Evolutionary conservation across 306 rosid species (phyloP), one percentile per base, ranked within the genome.

Genomic region (Casuarina cunninghamiana): DNA sequence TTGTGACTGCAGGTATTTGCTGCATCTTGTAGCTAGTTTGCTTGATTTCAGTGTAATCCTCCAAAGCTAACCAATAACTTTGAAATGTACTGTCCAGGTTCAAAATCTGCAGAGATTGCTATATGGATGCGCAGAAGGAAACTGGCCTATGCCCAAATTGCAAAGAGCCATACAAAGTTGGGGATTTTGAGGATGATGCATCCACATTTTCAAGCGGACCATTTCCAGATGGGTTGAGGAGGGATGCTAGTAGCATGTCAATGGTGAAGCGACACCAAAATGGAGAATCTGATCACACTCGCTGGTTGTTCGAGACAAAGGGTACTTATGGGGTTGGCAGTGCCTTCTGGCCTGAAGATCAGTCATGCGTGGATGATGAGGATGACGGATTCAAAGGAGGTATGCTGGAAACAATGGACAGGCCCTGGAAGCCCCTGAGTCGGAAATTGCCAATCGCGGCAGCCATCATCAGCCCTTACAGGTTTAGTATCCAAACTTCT

Each of bases 81-180:
- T 41, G 26, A 41, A 42, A 42, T 42, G 13, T n/a, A 10, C 61
- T 66, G 50, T 68, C 26, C 55, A 91, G 98, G 90, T 91, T 84
- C 91, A 90, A 86, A 85, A 91, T 94, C 65, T 94, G 98, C 69
- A 86, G 97, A 83, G 98, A 94, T 53, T 94, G 98, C 69, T 88
- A 83, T 77, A 7, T 90, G 39, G 98, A 94, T 79, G 97, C 96
- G 4, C 89, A 86, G 38, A 91, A 89, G 43, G 96, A 91, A 0
- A 75, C 78, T 0, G 91, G 93, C 4, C 45, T 75, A 9, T 94
- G 98, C 68, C 98, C 98, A 2, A 94, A 94, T 53, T 94, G 97
- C 77, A 94, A 86, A 84, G 98, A 94, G 82, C 87, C 83, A 17
- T 94, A 90, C 73, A 86, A 55, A 80, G n/a, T 63, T 4, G 89